Conservation (phyloP, 2,329 filamentous ascomycete species). For the Neonectria magnoliae region DNA sequence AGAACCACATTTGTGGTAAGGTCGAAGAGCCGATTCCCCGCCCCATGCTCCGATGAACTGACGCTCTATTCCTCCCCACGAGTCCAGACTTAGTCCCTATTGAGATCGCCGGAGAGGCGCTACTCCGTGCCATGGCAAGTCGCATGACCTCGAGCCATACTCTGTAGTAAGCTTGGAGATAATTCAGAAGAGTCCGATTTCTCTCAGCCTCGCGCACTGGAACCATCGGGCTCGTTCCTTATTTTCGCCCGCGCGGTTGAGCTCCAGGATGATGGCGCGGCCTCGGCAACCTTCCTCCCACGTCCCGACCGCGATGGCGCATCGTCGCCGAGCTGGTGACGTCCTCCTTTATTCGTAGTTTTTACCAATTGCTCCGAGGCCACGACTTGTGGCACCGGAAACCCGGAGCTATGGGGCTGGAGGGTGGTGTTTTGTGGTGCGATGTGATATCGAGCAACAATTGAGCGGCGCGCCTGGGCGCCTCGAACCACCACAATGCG, state of each 20-base stretch:
- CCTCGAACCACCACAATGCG: conserved; percentile 21
- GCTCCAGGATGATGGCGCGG: not conserved
- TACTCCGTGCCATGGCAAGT: not conserved
- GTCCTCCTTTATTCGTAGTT: not conserved
- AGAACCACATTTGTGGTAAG: not conserved
- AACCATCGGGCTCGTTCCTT: not conserved
- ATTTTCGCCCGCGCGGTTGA: not conserved
- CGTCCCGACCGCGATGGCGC: conserved; percentile 18
- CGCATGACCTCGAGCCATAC: conserved; percentile 7
- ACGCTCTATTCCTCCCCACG: not conserved
- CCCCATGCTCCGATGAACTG: conserved; percentile 13
- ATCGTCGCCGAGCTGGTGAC: conserved; percentile 17
- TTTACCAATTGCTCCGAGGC: not conserved
- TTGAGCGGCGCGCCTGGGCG: not conserved
- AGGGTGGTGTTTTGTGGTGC: conserved; percentile 3
- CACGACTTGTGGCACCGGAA: conserved; percentile 1
- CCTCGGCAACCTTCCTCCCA: not conserved
- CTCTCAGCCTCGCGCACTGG: not conserved
- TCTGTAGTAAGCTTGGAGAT: not conserved
- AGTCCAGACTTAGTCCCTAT: not conserved
- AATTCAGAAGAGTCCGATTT: not conserved
- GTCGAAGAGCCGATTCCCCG: conserved; percentile 17
- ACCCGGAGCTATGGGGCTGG: not conserved
- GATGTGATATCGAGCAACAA: conserved; percentile 2
- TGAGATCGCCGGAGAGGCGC: not conserved